These are phyloP conservation scores for Fusarium sp. DNA, from an alignment of 2,329 filamentous ascomycete species.

Conservation along the genomic window DNA sequence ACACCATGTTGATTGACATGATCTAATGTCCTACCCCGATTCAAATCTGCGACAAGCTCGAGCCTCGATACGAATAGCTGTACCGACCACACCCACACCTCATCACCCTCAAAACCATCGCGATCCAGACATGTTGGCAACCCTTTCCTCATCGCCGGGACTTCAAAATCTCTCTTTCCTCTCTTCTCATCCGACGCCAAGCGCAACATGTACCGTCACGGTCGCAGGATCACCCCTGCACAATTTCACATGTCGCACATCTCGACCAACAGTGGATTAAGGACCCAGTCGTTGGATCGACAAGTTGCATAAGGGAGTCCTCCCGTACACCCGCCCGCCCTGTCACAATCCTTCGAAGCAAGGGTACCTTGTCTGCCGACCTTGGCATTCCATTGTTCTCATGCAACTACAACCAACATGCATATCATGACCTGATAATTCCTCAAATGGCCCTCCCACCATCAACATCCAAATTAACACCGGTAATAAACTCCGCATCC, in stretches of 20 bases:
- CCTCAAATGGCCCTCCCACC: slow-evolving; percentile 32
- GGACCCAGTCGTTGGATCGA: neutral
- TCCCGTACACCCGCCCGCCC: neutral
- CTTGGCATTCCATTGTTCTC: neutral
- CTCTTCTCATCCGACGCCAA: neutral
- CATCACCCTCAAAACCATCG: neutral
- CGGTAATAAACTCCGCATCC: slow-evolving; percentile 77
- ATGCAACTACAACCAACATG: neutral
- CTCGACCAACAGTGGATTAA: neutral
- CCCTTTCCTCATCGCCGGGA: neutral
- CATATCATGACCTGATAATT: neutral
- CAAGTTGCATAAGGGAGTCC: neutral
- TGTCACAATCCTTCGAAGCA: neutral
- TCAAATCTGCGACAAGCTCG: too few species aligned
- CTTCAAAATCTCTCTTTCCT: fast-evolving
- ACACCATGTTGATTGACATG: too few species aligned
- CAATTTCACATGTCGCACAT: neutral
- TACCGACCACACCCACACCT: neutral
- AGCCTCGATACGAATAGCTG: neutral
- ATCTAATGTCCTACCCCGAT: too few species aligned
- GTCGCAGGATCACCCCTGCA: slow-evolving; percentile 3
- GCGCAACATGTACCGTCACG: neutral
- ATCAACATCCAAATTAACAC: slow-evolving; percentile 70
- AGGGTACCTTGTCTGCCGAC: neutral
- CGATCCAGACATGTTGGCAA: neutral